phyloP scores from a whole-genome alignment of 2,329 filamentous ascomycete species.

The Endothia cerciana region DNA sequence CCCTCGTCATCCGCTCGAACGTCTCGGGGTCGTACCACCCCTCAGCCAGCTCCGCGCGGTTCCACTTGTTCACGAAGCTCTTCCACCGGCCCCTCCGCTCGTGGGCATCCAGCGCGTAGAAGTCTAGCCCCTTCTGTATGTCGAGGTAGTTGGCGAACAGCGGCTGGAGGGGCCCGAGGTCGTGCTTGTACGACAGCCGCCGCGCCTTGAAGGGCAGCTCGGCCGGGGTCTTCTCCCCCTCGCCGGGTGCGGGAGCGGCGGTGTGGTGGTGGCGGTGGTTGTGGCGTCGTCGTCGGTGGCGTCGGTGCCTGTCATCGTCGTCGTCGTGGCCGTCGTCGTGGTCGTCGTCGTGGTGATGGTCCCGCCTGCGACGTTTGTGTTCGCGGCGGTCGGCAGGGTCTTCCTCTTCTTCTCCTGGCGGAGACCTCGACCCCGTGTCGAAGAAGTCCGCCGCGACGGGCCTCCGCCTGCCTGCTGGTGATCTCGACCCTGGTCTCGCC shows the following conservation, averaged over 20 bases:
- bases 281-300: not conserved
- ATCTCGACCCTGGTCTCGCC: conserved; percentile 13
- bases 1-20: conserved; percentile 43
- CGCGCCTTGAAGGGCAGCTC: conserved; percentile 69
- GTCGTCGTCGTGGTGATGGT: conserved; percentile 2
- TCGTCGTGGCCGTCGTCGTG: not conserved
- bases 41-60: conserved; percentile 81
- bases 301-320: not conserved
- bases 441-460: conserved; percentile 25
- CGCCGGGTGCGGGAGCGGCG: not conserved
- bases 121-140: conserved; percentile 77
- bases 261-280: not conserved
- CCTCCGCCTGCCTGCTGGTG: conserved; percentile 16
- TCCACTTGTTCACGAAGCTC: conserved; percentile 92
- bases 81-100: conserved; percentile 88
- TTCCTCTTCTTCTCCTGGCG: not conserved
- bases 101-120: conserved; percentile 71
- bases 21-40: conserved; percentile 91
- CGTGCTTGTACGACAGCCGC: conserved; percentile 65
- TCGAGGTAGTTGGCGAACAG: conserved; percentile 86
- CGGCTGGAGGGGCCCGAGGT: conserved; percentile 67
- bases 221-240: not conserved
- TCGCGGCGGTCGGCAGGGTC: no score
- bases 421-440: conserved; percentile 8
- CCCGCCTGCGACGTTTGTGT: no score